Conservation (phyloP, 2,329 filamentous ascomycete genomes). For the Lasiodiplodia sp. region DNA sequence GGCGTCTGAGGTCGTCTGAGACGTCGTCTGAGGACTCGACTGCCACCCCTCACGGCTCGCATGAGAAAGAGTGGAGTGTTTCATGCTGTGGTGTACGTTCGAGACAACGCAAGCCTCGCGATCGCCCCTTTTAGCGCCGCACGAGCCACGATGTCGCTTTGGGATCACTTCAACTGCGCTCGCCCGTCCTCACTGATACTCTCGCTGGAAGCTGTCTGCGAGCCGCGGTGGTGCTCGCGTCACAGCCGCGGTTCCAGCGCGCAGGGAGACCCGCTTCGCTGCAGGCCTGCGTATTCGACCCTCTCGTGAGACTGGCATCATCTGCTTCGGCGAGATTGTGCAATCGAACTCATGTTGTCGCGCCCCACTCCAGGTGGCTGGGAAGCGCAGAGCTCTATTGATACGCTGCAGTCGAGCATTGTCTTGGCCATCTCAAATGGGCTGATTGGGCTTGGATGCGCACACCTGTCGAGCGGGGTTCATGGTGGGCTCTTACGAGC, state of each 20-base stretch:
- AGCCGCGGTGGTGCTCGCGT: not conserved
- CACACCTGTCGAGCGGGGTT: too few relatives aligned
- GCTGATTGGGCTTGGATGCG: too few relatives aligned
- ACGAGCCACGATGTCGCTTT: not conserved
- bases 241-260: slow-evolving; percentile 9
- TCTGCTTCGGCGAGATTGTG: slow-evolving; percentile 9
- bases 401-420: too few relatives aligned
- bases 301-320: not conserved
- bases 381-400: not conserved
- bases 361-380: not conserved
- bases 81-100: not conserved
- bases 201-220: not conserved
- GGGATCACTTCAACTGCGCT: not conserved
- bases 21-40: slow-evolving; percentile 14
- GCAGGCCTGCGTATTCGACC: not conserved
- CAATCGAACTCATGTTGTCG: not conserved
- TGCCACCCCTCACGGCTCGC: slow-evolving; percentile 12
- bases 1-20: slow-evolving; percentile 24
- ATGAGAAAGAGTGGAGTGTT: slow-evolving; percentile 21
- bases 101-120: not conserved
- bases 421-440: too few relatives aligned
- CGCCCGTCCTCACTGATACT: not conserved
- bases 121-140: slow-evolving; percentile 6
- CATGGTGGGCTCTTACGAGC: too few relatives aligned
- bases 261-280: slow-evolving; percentile 8